phyloP scores from a whole-genome alignment of 1,284 basidiomycete species.

The Melanopsichium pennsylvanicum region DNA sequence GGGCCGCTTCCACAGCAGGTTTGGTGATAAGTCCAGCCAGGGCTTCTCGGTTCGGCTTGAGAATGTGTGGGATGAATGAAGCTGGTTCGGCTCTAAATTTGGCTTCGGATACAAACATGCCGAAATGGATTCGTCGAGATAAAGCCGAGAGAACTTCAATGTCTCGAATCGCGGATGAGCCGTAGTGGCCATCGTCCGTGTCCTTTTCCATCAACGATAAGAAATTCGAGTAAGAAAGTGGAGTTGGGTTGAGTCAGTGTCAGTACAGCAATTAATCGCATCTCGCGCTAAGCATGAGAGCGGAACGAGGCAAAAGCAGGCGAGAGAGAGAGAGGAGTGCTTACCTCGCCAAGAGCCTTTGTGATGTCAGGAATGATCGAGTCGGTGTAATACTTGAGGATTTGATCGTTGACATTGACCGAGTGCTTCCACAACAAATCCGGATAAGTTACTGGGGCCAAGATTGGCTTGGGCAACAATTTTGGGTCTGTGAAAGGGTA shows the following conservation, averaged over 20 bases:
- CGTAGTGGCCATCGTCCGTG: conserved; percentile 96
- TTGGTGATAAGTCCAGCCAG: conserved; percentile 87
- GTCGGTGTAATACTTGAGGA: conserved; percentile 86
- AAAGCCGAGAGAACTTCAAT: conserved; percentile 93
- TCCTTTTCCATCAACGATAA: conserved; percentile 61
- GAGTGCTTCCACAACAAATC: conserved; percentile 79
- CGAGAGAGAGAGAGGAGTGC: not conserved
- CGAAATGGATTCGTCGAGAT: conserved; percentile 95
- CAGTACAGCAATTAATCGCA: too few species aligned
- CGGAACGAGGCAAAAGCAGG: not conserved
- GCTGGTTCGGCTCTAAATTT: conserved; percentile 87
- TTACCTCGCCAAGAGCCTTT: conserved; percentile 51
- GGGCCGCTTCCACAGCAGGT: conserved; percentile 87
- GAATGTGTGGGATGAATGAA: conserved; percentile 90
- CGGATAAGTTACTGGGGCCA: conserved; percentile 80
- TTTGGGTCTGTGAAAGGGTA: conserved; percentile 83
- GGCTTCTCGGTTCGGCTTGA: conserved; percentile 76
- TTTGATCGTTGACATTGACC: conserved; percentile 86
- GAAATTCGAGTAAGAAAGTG: too few species aligned
- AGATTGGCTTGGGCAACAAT: conserved; percentile 82
- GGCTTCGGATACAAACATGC: conserved; percentile 98
- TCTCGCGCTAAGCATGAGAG: too few species aligned
- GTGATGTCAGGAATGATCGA: conserved; percentile 85
- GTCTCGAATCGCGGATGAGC: conserved; percentile 90
- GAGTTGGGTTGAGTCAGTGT: too few species aligned